Conservation (phyloP, 352 stramenopile species). For the Phytophthora capsici region DNA sequence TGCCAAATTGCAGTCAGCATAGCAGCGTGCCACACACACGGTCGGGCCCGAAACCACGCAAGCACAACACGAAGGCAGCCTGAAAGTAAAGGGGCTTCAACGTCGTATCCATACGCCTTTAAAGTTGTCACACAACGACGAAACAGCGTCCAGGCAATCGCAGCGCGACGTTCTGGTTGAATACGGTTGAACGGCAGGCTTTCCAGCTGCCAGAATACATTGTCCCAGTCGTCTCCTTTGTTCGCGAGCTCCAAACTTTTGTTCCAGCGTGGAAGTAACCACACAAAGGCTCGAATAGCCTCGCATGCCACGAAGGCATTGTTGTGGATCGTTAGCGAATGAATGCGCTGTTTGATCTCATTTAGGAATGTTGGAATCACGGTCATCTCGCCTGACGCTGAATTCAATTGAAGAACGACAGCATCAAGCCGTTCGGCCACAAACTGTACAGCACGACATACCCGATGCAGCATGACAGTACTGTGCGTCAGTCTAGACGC, state of each 20-base stretch:
- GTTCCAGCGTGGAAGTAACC: conserved; percentile 60
- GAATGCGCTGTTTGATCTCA: conserved; percentile 55
- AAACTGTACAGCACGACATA: conserved; percentile 57
- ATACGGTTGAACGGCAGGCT: conserved; percentile 55
- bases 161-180: conserved; percentile 52
- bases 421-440: conserved; percentile 58
- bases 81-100: conserved; percentile 59
- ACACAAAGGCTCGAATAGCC: conserved; percentile 71
- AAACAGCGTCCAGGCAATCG: conserved; percentile 70
- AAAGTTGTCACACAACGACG: conserved; percentile 60
- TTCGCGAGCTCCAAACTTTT: neutral
- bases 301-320: conserved; percentile 69
- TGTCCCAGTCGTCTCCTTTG: conserved; percentile 41
- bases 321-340: conserved; percentile 41
- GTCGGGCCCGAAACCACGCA: conserved; percentile 60
- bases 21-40: conserved; percentile 74
- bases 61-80: conserved; percentile 58
- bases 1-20: conserved; percentile 70
- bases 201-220: conserved; percentile 53
- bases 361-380: conserved; percentile 44
- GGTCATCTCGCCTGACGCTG: conserved; percentile 48
- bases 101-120: conserved; percentile 37
- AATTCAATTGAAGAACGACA: conserved; percentile 49
- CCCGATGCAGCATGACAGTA: conserved; percentile 29
- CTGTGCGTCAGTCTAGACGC: neutral